phyloP scores from a whole-genome alignment of 805 yeast species.

The Metschnikowia anglica region DNA sequence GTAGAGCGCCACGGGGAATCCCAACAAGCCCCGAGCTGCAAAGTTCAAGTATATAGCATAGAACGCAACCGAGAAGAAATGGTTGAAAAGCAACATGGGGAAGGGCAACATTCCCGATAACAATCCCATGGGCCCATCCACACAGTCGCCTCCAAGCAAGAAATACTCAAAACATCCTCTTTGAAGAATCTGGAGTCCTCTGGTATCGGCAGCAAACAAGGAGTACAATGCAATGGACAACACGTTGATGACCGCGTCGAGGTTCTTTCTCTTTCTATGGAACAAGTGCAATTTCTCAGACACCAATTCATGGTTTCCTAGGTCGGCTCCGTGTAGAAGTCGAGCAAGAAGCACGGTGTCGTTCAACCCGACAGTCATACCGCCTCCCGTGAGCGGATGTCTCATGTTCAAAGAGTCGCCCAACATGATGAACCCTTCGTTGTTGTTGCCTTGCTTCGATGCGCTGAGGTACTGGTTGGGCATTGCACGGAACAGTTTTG shows the following conservation, averaged over 20 bases:
- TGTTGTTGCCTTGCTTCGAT: conserved; percentile 48
- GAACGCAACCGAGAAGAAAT: conserved; percentile 88
- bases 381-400: conserved; percentile 98
- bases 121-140: conserved; percentile 75
- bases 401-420: conserved; percentile 98
- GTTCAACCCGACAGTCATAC: conserved; percentile 95
- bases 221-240: conserved; percentile 87
- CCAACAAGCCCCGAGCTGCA: conserved; percentile 57
- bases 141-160: conserved; percentile 77
- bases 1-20: conserved; percentile 67
- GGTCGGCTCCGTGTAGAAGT: conserved; percentile 54
- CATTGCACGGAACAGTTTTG: conserved; percentile 71
- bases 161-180: conserved; percentile 88
- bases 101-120: conserved; percentile 77
- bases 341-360: conserved; percentile 73
- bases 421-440: conserved; percentile 74
- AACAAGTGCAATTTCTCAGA: conserved; percentile 59
- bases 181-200: conserved; percentile 67
- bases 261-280: conserved; percentile 72
- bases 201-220: conserved; percentile 82
- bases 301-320: conserved; percentile 58
- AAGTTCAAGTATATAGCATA: conserved; percentile 75
- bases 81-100: conserved; percentile 74
- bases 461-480: conserved; percentile 93
- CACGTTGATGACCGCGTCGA: conserved; percentile 84